Evolutionary conservation across 805 yeast genomes (phyloP), one percentile per base, ranked within the genome.

Genomic region (Hanseniaspora meyeri): DNA sequence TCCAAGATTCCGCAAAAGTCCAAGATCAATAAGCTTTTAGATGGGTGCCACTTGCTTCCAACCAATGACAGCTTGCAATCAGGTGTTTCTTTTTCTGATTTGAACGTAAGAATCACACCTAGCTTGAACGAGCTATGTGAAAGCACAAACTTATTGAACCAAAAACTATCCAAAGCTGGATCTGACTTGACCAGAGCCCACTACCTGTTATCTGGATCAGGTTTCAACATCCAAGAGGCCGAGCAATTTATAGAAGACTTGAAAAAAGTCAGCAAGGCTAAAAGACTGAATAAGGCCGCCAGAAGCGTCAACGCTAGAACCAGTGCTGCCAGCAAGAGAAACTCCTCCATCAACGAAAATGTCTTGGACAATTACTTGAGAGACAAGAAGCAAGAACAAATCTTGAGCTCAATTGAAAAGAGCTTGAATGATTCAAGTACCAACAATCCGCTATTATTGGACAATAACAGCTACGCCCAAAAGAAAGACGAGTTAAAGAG

Each of bases 171-270:
- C n/a, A 46, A 73, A 39, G 65, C 65, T 19, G 72, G 72, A 46
- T 62, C 63, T 10, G 68, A 71, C 45, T 74, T 73, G 63, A 83
- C 88, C 2, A 83, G 81, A 63, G 93, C 87, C 1, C 97, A 93
- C 65, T 93, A 93, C 67, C 72, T 93, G 42, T 72, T 91, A 46
- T 96, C 96, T 6, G 86, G 90, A 1, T 84, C 91, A 64, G 97
- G 97, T 1, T 78, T 89, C 53, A 81, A 87, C 43, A 83, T 91
- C 51, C 95, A 87, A 62, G 93, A 87, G 57, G 81, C 90, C 42
- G 89, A 86, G 61, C 70, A 70, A 36, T 83, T 81, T 50, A 68
- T 83, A 57, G 69, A 71, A 43, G 60, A 63, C 58, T 70, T 68
- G 67, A 71, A 45, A 58, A 68, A 56, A 60, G 58, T 58, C 65